These are phyloP conservation scores for Simmondsia chinensis DNA, from an alignment of 148 eudicot genomes.

Conservation along the genomic window DNA sequence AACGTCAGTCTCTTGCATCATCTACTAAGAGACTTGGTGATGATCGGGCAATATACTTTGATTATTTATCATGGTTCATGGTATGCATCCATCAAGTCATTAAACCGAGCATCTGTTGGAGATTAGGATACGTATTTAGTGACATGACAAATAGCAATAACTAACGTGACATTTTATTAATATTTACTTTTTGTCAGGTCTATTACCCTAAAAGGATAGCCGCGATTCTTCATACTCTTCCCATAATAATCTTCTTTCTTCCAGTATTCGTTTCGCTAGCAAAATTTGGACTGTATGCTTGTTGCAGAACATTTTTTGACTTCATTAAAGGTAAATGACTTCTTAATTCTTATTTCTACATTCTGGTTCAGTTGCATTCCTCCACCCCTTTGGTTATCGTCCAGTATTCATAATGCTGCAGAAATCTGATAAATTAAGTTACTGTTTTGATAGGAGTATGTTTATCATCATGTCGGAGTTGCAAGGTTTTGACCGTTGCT, in stretches of 20 bases:
- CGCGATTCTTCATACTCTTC: constrained; percentile 61
- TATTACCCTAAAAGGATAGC: constrained; percentile 62
- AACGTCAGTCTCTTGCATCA: constrained; percentile 33
- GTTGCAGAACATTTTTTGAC: constrained; percentile 34
- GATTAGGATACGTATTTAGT: too few species aligned
- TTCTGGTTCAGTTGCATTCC: too few species aligned
- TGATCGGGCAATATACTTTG: constrained; percentile 75
- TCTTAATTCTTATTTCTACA: not conserved
- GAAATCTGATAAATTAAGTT: too few species aligned
- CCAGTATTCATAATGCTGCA: not conserved
- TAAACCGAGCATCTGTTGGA: too few species aligned
- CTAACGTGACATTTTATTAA: constrained; percentile 1
- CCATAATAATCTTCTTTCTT: constrained; percentile 48
- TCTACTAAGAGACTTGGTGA: constrained; percentile 26
- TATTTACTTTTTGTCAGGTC: constrained; percentile 33
- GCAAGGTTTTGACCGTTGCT: constrained; percentile 3
- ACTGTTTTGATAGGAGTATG: too few species aligned
- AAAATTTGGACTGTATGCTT: constrained; percentile 28
- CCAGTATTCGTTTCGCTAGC: constrained; percentile 42
- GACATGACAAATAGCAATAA: too few species aligned
- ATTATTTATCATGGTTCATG: constrained; percentile 77
- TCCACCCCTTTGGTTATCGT: too few species aligned
- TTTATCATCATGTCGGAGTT: too few species aligned
- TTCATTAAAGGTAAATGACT: constrained; percentile 59
- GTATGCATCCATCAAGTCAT: too few species aligned